These are phyloP conservation scores for Penicillium sp. DNA, from an alignment of 2,329 filamentous ascomycete species.

Conservation along the genomic window DNA sequence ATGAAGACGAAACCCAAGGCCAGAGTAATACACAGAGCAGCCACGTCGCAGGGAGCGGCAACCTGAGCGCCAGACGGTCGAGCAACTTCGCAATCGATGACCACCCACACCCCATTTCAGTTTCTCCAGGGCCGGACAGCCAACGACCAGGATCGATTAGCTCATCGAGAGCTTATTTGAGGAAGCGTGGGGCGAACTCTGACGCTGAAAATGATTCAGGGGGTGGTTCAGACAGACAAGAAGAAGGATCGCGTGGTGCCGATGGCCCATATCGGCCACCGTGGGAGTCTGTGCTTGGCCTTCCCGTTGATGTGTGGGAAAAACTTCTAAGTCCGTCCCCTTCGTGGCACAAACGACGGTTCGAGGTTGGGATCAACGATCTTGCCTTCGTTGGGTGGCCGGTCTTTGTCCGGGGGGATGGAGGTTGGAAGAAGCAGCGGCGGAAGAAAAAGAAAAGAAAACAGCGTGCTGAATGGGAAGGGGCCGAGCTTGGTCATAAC, in stretches of 20 bases:
- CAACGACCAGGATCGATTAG: conserved; percentile 41
- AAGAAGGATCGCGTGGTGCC: conserved; percentile 27
- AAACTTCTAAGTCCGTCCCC: conserved; percentile 77
- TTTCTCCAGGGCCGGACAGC: conserved; percentile 35
- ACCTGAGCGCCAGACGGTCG: conserved; percentile 32
- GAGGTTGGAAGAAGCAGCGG: conserved; percentile 73
- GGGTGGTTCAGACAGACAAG: conserved; percentile 34
- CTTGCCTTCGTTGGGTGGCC: conserved; percentile 82
- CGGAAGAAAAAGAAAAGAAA: conserved; percentile 51
- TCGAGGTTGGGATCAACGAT: conserved; percentile 81
- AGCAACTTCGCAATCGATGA: conserved; percentile 43
- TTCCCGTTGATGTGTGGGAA: conserved; percentile 77
- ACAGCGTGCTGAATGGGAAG: conserved; percentile 35
- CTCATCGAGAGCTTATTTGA: conserved; percentile 35
- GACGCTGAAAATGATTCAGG: conserved; percentile 41
- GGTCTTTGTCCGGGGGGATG: conserved; percentile 78
- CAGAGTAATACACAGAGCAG: conserved; percentile 20
- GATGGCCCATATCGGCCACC: conserved; percentile 34
- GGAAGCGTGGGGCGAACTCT: conserved; percentile 36
- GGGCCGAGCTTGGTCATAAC: conserved; percentile 42
- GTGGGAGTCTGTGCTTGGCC: conserved; percentile 70
- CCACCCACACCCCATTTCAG: conserved; percentile 31
- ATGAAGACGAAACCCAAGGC: conserved; percentile 39
- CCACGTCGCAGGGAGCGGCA: conserved; percentile 28
- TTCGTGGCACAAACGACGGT: conserved; percentile 78